Percentiles rank a stretch among this genome's conserved stretches.
phyloP scores from a whole-genome alignment of 345 rosid species.

The Hevea brasiliensis region DNA sequence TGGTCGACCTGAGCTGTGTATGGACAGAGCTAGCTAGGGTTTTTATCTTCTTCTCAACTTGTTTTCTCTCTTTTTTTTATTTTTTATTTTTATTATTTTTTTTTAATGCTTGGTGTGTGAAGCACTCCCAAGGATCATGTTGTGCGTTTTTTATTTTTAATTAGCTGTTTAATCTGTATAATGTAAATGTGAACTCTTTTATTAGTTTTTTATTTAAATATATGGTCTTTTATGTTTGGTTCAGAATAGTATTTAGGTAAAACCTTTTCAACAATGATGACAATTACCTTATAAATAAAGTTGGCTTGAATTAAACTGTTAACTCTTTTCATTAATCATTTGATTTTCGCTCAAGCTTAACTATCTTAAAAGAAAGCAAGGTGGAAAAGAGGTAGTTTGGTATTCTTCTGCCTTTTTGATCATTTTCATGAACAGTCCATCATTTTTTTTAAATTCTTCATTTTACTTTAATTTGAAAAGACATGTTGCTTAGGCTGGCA shows the following conservation, averaged over 20 bases:
- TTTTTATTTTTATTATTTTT: neutral
- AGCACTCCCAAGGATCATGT: too few species aligned
- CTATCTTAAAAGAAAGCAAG: neutral
- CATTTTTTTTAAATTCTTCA: neutral
- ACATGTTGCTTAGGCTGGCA: slow-evolving; percentile 17
- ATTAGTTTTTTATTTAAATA: too few species aligned
- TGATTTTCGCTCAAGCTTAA: neutral
- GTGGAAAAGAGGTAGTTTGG: slow-evolving; percentile 1
- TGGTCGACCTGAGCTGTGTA: slow-evolving; percentile 16
- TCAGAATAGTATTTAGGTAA: too few species aligned
- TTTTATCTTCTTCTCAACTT: neutral
- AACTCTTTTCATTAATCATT: too few species aligned
- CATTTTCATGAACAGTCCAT: slow-evolving; percentile 20
- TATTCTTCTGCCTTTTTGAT: slow-evolving; percentile 14
- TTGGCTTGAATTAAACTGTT: too few species aligned
- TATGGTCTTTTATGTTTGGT: too few species aligned
- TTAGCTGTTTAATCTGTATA: slow-evolving; percentile 10
- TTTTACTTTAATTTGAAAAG: slow-evolving; percentile 10
- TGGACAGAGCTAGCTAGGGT: neutral
- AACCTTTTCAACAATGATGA: too few species aligned
- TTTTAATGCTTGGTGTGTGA: neutral
- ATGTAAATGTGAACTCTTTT: slow-evolving; percentile 14
- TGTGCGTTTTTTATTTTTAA: slow-evolving; percentile 4
- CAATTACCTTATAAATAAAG: too few species aligned
- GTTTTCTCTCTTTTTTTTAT: too few species aligned